Evolutionary conservation across 345 rosid species (phyloP).

Genomic region (Brassica carinata): DNA sequence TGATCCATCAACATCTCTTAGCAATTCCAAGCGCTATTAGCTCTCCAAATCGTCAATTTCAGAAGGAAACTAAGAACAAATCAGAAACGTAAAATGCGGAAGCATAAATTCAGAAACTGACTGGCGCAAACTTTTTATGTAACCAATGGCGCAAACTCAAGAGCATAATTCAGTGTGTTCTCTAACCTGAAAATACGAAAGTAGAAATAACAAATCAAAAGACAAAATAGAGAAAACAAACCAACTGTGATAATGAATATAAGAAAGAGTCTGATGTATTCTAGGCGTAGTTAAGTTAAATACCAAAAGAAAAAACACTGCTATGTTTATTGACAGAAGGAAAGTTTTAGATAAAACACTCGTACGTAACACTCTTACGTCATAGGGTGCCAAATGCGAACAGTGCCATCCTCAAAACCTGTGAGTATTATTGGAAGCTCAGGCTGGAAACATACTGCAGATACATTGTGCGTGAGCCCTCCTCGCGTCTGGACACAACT

Average conservation of each 20-base stretch:
- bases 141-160: conserved; percentile 94
- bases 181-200: conserved; percentile 58
- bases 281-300: not conserved
- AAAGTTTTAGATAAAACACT: not conserved
- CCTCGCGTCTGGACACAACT: conserved; percentile 80
- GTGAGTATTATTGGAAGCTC: conserved; percentile 80
- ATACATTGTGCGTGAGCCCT: conserved; percentile 81
- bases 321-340: conserved; percentile 10
- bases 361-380: too few relatives aligned
- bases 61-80: not conserved
- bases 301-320: conserved; percentile 3
- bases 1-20: conserved; percentile 10
- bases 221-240: not conserved
- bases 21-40: conserved; percentile 8
- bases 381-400: conserved; percentile 54
- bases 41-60: conserved; percentile 14
- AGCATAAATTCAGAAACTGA: conserved; percentile 39
- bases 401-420: conserved; percentile 81
- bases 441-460: conserved; percentile 83
- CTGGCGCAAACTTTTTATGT: conserved; percentile 85
- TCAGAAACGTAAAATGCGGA: conserved; percentile 1
- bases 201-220: not conserved
- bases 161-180: conserved; percentile 73
- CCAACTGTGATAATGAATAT: not conserved
- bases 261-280: conserved; percentile 10